phyloP scores from a whole-genome alignment of 1,139 yeast species.

The Magnusiomyces paraingens region DNA sequence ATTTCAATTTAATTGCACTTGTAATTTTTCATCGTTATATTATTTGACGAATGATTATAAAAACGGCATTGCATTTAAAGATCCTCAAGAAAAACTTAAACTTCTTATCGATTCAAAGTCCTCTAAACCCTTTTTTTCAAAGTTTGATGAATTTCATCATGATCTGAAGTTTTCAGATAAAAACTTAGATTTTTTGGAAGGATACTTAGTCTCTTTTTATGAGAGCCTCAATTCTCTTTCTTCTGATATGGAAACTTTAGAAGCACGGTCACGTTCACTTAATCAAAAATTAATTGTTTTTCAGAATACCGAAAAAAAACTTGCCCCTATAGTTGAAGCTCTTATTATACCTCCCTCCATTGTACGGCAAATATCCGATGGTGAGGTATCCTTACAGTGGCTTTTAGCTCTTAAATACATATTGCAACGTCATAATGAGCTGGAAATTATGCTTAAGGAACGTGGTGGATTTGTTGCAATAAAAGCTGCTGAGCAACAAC shows the following conservation, averaged over 20 bases:
- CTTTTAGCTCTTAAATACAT: slow-evolving; percentile 30
- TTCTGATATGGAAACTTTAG: slow-evolving; percentile 49
- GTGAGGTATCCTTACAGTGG: slow-evolving; percentile 33
- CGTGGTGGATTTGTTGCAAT: slow-evolving; percentile 19
- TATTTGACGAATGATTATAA: background rate
- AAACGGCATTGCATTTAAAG: slow-evolving; percentile 7
- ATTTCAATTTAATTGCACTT: background rate
- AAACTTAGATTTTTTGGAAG: slow-evolving; percentile 35
- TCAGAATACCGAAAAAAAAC: slow-evolving; percentile 47
- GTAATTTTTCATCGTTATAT: background rate
- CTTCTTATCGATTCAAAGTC: too few species aligned
- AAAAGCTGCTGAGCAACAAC: slow-evolving; percentile 33
- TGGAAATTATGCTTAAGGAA: slow-evolving; percentile 15
- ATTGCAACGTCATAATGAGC: slow-evolving; percentile 21
- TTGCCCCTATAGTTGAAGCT: slow-evolving; percentile 69
- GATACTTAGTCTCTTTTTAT: slow-evolving; percentile 48
- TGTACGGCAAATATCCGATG: slow-evolving; percentile 29
- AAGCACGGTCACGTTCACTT: slow-evolving; percentile 51
- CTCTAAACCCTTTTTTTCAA: slow-evolving; percentile 9
- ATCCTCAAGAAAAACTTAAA: slow-evolving; percentile 21
- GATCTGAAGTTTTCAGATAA: slow-evolving; percentile 38
- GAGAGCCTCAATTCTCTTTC: slow-evolving; percentile 53
- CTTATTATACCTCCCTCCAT: slow-evolving; percentile 62
- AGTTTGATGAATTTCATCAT: slow-evolving; percentile 35
- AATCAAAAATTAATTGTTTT: slow-evolving; percentile 53